These are phyloP conservation scores for Phallus indusiatus DNA, from an alignment of 768 basidiomycete species.

Conservation along the genomic window DNA sequence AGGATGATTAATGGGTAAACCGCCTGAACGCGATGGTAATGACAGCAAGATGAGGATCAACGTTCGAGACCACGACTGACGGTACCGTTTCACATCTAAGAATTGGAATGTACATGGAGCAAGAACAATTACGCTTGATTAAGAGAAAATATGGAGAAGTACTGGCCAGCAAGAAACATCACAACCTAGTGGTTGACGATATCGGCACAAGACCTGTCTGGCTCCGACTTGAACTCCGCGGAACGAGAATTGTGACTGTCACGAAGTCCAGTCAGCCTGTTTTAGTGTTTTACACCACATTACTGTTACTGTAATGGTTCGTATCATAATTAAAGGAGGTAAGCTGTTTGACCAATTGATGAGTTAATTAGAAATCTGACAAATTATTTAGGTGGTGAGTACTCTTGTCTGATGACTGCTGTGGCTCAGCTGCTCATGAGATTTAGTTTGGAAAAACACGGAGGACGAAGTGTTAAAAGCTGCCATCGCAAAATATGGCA, in stretches of 20 bases:
- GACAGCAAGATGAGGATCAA: no score
- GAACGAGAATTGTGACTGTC: background rate
- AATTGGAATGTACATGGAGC: no score
- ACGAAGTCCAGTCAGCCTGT: background rate
- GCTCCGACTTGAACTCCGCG: no score
- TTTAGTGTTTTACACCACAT: background rate
- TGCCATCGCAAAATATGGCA: slow-evolving; percentile 94
- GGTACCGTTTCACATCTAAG: no score
- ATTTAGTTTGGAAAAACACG: slow-evolving; percentile 57
- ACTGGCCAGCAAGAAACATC: no score
- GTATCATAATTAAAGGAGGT: slow-evolving; percentile 90
- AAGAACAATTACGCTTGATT: no score
- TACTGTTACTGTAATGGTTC: slow-evolving; percentile 44
- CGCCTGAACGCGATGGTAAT: no score
- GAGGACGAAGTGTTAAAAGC: slow-evolving; percentile 99
- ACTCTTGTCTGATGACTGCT: background rate
- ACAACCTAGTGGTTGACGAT: no score
- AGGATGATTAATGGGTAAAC: no score
- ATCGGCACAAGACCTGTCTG: no score
- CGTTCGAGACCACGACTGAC: no score
- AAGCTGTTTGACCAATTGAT: slow-evolving; percentile 16
- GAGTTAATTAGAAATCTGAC: background rate
- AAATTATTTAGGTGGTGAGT: slow-evolving; percentile 5
- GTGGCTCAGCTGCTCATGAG: background rate
- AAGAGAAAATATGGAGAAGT: no score